Evolutionary conservation across 805 yeast species (phyloP), one percentile per base, ranked within the genome.

Genomic region (Sugiyamaella americana): DNA sequence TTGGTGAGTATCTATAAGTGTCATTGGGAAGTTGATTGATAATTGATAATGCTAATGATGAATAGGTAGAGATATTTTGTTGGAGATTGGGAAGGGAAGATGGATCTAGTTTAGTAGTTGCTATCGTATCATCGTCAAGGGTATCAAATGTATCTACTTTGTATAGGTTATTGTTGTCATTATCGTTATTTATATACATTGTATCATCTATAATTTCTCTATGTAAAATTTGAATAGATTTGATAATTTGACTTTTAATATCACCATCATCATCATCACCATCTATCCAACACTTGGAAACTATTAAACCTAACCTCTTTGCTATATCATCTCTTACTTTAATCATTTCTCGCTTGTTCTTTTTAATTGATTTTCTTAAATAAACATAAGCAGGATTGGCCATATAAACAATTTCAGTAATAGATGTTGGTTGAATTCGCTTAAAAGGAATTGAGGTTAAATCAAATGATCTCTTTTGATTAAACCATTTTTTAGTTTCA

Each of bases 291-390:
- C 49, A 40, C 16, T 29, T n/a, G 2, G 49, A 43, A n/a, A 51
- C 53, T 5, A 51, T 42, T 36, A 38, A 16, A 2, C 55, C 55
- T 16, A 51, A 44, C 13, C 51, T 43, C 17, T 37, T 40, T 5
- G 55, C 50, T 13, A 45, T 42, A 19, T 43, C 47, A 34, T 43
- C 22, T 4, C 54, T 38, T 1, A 38, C 17, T 4, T 26, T 45
- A 26, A 30, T 26, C 18, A 40, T 32, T 35, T 23, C 40, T 19
- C 19, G 17, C n/a, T 37, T 20, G 24, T 47, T 41, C n/a, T 16
- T 21, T 23, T 37, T 42, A 36, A 44, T 41, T 16, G 23, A 10
- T n/a, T n/a, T 19, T 13, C 40, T 21, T 11, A 44, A 20, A n/a
- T 35, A 30, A 11, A 37, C 39, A n/a, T 41, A 44, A 19, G 40